These are phyloP conservation scores for Ustilago hordei DNA, from an alignment of 1,284 basidiomycete genomes.

Conservation along the genomic window DNA sequence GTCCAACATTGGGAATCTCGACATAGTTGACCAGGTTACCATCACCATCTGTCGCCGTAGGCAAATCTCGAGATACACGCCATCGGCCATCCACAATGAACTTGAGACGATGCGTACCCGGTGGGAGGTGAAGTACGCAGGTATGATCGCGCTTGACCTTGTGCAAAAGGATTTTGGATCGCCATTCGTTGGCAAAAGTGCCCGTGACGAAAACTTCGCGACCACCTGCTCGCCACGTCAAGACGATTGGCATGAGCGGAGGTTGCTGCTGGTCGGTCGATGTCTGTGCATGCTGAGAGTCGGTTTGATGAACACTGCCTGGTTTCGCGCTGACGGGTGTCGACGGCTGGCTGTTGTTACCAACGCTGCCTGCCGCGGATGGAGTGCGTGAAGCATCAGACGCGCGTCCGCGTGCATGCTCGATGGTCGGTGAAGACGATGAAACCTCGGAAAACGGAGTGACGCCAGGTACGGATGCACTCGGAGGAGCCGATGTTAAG, in stretches of 20 bases:
- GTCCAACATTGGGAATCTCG: slow-evolving; percentile 65
- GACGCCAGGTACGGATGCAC: slow-evolving; percentile 37
- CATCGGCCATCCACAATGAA: slow-evolving; percentile 95
- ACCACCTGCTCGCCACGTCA: slow-evolving; percentile 64
- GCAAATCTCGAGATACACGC: slow-evolving; percentile 80
- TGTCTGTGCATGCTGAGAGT: slow-evolving; percentile 14
- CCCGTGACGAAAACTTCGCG: slow-evolving; percentile 73
- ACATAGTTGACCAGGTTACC: slow-evolving; percentile 93
- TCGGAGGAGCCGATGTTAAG: slow-evolving; percentile 48
- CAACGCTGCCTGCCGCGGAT: slow-evolving; percentile 11
- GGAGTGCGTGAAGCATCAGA: slow-evolving; percentile 12
- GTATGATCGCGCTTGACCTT: slow-evolving; percentile 60
- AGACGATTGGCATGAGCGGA: slow-evolving; percentile 41
- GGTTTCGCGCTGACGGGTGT: slow-evolving; percentile 32
- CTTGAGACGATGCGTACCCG: slow-evolving; percentile 94
- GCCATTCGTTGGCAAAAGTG: slow-evolving; percentile 75
- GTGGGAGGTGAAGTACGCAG: slow-evolving; percentile 72
- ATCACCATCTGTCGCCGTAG: slow-evolving; percentile 92
- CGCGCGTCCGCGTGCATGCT: slow-evolving; percentile 8
- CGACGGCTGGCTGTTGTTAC: slow-evolving; percentile 30
- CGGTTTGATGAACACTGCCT: slow-evolving; percentile 3
- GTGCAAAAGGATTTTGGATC: slow-evolving; percentile 70
- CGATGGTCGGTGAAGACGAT: slow-evolving; percentile 16
- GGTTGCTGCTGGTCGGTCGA: slow-evolving; percentile 18
- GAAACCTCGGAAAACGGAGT: slow-evolving; percentile 27